Conservation (phyloP, 2,329 filamentous ascomycete species). For the Phyllosticta capitalensis region DNA sequence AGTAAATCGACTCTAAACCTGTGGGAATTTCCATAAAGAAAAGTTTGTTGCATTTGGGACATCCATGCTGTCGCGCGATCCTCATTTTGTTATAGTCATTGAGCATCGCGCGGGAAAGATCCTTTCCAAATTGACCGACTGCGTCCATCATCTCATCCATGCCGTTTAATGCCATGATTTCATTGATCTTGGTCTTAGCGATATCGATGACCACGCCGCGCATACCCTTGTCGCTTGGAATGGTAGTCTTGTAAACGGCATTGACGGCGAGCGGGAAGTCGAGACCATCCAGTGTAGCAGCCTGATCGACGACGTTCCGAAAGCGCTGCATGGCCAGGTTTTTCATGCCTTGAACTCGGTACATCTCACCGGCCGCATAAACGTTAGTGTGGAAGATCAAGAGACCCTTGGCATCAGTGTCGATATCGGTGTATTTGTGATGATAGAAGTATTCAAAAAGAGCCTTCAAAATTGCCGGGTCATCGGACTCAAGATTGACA, state of each 20-base stretch:
- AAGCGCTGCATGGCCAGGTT: not conserved
- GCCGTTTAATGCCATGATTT: not conserved
- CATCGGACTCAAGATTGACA: not conserved
- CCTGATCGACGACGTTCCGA: too few species aligned
- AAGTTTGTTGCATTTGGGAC: too few species aligned
- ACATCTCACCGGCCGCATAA: not conserved
- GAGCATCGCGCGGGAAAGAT: not conserved
- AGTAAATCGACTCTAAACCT: too few species aligned
- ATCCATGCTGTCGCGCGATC: too few species aligned
- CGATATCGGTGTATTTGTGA: not conserved
- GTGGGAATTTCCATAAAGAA: too few species aligned
- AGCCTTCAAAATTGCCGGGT: not conserved
- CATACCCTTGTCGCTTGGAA: not conserved
- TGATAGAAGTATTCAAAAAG: not conserved
- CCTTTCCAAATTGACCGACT: conserved; percentile 1
- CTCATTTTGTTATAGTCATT: not conserved
- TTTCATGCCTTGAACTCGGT: not conserved
- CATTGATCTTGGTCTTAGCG: not conserved
- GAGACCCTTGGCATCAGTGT: not conserved
- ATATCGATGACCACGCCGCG: not conserved
- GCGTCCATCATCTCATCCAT: conserved; percentile 7
- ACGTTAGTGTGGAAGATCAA: not conserved
- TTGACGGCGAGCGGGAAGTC: conserved; percentile 12
- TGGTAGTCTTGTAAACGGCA: not conserved
- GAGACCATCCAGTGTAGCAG: not conserved